These are phyloP conservation scores for Lentinus tigrinus DNA, from an alignment of 768 basidiomycete genomes.

Conservation along the genomic window DNA sequence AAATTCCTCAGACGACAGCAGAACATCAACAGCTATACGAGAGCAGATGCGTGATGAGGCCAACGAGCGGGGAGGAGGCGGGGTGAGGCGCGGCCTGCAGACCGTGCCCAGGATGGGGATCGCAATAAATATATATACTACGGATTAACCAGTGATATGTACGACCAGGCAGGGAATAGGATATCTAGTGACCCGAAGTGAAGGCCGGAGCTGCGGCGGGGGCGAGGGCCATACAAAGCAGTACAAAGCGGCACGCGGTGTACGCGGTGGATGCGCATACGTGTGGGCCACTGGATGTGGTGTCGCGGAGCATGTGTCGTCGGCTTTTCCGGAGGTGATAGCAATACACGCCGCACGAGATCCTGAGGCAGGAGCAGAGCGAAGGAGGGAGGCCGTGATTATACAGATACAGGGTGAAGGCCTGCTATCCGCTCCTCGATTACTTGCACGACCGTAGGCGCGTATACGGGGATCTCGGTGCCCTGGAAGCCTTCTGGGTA, in stretches of 20 bases:
- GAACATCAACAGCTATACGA: no score
- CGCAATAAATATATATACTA: neutral
- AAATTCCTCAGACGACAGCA: no score
- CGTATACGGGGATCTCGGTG: constrained; percentile 70
- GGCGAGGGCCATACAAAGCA: neutral
- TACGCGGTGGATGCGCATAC: no score
- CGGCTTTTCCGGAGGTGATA: no score
- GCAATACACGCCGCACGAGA: no score
- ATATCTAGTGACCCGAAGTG: neutral
- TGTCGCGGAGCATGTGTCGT: no score
- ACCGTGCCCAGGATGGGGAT: neutral
- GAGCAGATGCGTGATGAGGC: neutral
- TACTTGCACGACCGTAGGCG: constrained; percentile 59
- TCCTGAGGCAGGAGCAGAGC: no score
- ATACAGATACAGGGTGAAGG: constrained; percentile 19
- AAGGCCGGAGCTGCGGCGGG: neutral
- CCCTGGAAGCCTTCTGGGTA: constrained; percentile 89
- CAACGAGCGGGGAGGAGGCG: neutral
- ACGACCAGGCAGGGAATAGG: neutral
- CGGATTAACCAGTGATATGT: neutral
- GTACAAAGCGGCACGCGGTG: no score
- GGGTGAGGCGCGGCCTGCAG: neutral
- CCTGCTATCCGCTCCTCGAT: constrained; percentile 67
- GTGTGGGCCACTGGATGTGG: no score
- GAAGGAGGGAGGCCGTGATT: neutral